Base-by-base conservation (phyloP, 2,329 filamentous ascomycete genomes). In the Colletotrichum cuscutae region DNA sequence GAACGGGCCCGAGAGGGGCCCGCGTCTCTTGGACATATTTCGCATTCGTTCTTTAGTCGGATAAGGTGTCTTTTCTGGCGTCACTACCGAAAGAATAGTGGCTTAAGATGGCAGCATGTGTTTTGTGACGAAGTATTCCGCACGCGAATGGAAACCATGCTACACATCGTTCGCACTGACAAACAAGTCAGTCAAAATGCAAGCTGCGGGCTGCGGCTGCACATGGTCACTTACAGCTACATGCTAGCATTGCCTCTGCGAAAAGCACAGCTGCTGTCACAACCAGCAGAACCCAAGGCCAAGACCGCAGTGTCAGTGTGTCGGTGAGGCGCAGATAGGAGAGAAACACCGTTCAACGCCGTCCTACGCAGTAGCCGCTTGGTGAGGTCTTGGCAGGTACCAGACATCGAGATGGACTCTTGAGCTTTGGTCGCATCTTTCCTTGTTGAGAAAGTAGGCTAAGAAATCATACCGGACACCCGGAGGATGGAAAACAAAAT, bases 291-390 rank as follows among this genome's bases (percentile, higher is more conserved):
- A 60, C 46, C 7, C 32, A 65, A 19, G 24, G 60, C 70, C 66
- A 65, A 72, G 60, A 19, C 70, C 70, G 52, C 60, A 70, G 54
- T 12, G 60, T 61, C 66, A 56, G 66, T 52, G 60, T 56, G 65
- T 35, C 59, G 59, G 60, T 35, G 70, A 72, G 70, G 70, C 70
- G 70, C 54, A 70, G 70, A 49, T 60, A 32, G 28, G 22, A 54
- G 19, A 60, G 53, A 72, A 69, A 63, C 70, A 28, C 57, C 52
- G 49, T 53, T 24, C 24, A 59, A 62, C 57, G 24, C 65, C 65
- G 52, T 68, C 65, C 58, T 68, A 71, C 59, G 54, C 70, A 72
- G 70, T 69, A 69, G 70, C 54, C 56, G 53, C 65, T 72, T 65
- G 68, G 42, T 11, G 8, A 32, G 24, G 26, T 60, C 56, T 66